phyloP scores from a whole-genome alignment of 139 green algal species.

The Astrephomene gubernaculifera region DNA sequence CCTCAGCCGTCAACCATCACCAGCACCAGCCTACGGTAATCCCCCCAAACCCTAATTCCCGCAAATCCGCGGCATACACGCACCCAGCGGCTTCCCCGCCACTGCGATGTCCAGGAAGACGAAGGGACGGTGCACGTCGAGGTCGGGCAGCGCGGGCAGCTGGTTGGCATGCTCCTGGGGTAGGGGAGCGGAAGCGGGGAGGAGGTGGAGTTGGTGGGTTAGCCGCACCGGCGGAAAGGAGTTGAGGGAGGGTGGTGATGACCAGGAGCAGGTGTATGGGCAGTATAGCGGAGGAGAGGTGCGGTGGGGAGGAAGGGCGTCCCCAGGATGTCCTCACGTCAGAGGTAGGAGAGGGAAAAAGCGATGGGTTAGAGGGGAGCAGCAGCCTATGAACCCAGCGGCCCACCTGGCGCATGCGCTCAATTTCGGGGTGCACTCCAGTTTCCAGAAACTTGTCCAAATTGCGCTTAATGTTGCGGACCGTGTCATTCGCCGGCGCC shows the following conservation, averaged over 20 bases:
- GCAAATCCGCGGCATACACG: background rate
- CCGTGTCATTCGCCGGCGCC: background rate
- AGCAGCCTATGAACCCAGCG: constrained; percentile 6
- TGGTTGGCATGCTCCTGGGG: constrained; percentile 20
- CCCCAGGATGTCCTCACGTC: background rate
- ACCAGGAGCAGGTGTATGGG: too few relatives aligned
- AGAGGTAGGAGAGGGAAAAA: background rate
- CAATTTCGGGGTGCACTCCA: constrained; percentile 44
- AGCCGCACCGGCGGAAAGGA: too few relatives aligned
- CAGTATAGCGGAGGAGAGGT: background rate
- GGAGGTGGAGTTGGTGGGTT: background rate
- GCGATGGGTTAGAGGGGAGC: constrained; percentile 31
- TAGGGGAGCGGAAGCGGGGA: background rate
- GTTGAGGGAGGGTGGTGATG: too few relatives aligned
- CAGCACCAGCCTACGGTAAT: background rate
- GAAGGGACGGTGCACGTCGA: constrained; percentile 59
- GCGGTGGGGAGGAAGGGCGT: background rate
- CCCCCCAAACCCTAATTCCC: background rate
- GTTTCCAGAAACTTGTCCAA: constrained; percentile 64
- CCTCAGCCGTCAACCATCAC: background rate
- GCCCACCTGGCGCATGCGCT: constrained; percentile 42
- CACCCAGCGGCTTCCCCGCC: constrained; percentile 55
- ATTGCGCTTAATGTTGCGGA: constrained; percentile 45
- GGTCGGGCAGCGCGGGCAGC: constrained; percentile 64
- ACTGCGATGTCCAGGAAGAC: constrained; percentile 74